Evolutionary conservation across 768 basidiomycete genomes (phyloP), one percentile per base, ranked within the genome.

Genomic region (Tricholoma hemisulphureum): DNA sequence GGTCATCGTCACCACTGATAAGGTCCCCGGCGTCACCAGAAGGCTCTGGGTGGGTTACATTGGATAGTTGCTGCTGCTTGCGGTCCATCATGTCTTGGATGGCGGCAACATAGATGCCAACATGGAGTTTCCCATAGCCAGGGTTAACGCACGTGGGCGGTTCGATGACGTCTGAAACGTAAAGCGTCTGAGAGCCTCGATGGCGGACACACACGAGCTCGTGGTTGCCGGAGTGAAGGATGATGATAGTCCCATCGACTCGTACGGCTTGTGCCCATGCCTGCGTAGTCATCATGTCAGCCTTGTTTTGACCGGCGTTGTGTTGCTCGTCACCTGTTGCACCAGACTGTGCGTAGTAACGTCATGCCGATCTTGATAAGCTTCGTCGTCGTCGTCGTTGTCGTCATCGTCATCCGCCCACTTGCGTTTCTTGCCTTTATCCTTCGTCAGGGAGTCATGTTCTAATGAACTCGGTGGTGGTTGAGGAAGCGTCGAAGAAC

Each of bases 51-150:
- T 45, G 9, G 43, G 43, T 24, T 24, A 45, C 43, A 45, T 45
- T 45, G 43, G 58, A 52, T 49, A 18, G 16, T 37, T 55, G 55
- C 39, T 59, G 62, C 43, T 31, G 41, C 56, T 52, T 41, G 16
- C 63, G 60, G 50, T 65, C 60, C 34, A 67, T 58, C 28, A 41
- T 41, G 43, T 65, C 64, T 56, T 63, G 56, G 55, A 67, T 57
- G 6, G 62, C 63, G 34, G 66, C 57, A 11, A 65, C 43, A 34
- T 63, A 62, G 1, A 65, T 57, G 10, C 62, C 60, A 35, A 67
- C 53, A 8, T 65, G 64, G 39, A 63, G 60, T 63, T 65, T 65
- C n/a, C 61, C 57, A 53, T 65, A 66, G 26, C 52, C 48, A n/a
- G 65, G 63, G 10, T 64, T 29, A 3, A 35, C 11, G 41, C 67